Base-by-base conservation (phyloP, 2,329 filamentous ascomycete genomes). In the Dryadomyces quercus-mongolicae region DNA sequence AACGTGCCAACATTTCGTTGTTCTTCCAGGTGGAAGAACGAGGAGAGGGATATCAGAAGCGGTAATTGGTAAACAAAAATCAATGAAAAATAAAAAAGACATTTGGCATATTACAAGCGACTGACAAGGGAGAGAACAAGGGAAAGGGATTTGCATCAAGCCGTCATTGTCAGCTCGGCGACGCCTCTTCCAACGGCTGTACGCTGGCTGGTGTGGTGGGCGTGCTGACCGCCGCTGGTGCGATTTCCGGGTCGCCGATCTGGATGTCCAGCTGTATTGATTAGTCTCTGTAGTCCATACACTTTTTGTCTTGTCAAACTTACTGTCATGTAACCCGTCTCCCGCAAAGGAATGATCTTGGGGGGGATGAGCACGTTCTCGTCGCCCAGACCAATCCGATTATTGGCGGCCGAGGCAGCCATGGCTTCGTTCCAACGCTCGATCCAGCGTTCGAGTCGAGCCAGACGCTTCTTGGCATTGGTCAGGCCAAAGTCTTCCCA, bases 401-500 rank as follows among this genome's bases (percentile, higher is more conserved):
- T 48, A n/a, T 18, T 16, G 36, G 36, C 36, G 36, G 52, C 54
- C 63, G 12, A 15, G 25, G 22, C 46, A 6, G 81, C 80, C 75
- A 83, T 80, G 58, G 88, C 80, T 9, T 67, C 65, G 66, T 98
- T 98, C 91, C 92, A 96, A 56, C 82, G 77, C 59, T 94, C 86
- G 53, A 98, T 78, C 82, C 88, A 95, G 42, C 67, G 68, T 69
- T 98, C 93, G 18, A 96, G 71, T 10, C 71, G 75, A 54, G 75
- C 78, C 48, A 95, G 67, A 54, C 84, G 78, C 21, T 75, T 72
- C 71, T 97, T 97, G 56, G 86, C 78, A 9, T 78, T 82, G 3
- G 87, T 87, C 40, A 88, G 70, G 1, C 92, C 90, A 21, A 92
- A 63, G 65, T 97, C 92, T 56, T 98, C 93, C 89, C 90, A 97